Base-by-base conservation (phyloP, 345 rosid species). In the Ceriops tagal region DNA sequence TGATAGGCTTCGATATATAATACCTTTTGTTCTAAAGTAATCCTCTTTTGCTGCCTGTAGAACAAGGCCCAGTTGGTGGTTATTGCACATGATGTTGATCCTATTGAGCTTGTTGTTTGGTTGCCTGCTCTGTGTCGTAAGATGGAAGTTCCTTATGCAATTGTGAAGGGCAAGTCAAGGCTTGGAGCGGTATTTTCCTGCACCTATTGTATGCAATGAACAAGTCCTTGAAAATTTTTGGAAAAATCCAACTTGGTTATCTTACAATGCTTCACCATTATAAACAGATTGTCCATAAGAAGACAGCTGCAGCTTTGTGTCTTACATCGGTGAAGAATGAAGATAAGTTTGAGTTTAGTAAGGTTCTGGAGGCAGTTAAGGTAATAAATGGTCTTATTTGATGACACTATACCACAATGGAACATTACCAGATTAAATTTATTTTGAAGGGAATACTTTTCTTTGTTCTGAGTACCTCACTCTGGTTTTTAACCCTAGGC, bases 101-200 rank as follows among this genome's bases (percentile, higher is more conserved):
- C 96, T 18, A 90, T 90, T 34, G 96, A 90, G 82, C 76, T 90
- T 80, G 96, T 90, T 56, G 91, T 90, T 4, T 90, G 96, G 96
- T 75, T 90, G 30, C 96, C 96, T 53, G 89, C 96, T n/a, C 69
- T 90, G 19, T 90, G 96, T 77, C 84, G 96, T 51, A 90, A 90
- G 79, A 87, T 90, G 93, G 96, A 90, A 79, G 87, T 90, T 35
- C 96, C 96, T 0, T 88, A 90, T 79, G 91, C 83, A 86, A 73
- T 90, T 64, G 96, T 90, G 71, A 89, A 88, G 81, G 92, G 92
- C 4, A 89, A 89, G 71, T 74, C 96, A 5, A 86, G 96, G 13
- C 81, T 90, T 71, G 93, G 93, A 81, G 78, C 89, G 70, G 93
- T 86, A 66, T 52, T 35, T 65, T 37, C 65, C 43, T 13, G 22